phyloP scores from a whole-genome alignment of 257 asterid genomes.

The Nicotiana noctiflora region DNA sequence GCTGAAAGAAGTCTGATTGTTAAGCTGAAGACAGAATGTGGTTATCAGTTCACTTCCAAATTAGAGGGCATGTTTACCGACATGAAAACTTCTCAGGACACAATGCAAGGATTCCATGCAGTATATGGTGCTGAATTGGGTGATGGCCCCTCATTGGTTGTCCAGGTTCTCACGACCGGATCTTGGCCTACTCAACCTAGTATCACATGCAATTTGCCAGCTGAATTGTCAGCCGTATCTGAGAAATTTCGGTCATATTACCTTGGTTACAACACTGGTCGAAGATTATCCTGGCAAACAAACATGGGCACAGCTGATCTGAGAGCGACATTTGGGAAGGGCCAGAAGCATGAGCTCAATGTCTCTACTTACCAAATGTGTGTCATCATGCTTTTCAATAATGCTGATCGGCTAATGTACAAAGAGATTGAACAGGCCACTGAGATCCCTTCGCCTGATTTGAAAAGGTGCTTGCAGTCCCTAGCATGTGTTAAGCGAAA shows the following conservation, averaged over 20 bases:
- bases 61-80: conserved; percentile 92
- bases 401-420: conserved; percentile 51
- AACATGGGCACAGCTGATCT: conserved; percentile 90
- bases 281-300: conserved; percentile 81
- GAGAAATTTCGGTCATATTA: conserved; percentile 72
- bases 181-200: conserved; percentile 88
- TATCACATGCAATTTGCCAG: conserved; percentile 61
- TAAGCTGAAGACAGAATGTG: conserved; percentile 85
- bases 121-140: conserved; percentile 51
- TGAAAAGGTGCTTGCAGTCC: conserved; percentile 79
- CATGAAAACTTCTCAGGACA: conserved; percentile 89
- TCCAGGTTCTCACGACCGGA: conserved; percentile 79
- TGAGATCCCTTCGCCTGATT: conserved; percentile 66
- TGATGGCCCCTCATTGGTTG: conserved; percentile 60
- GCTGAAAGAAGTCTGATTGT: conserved; percentile 84
- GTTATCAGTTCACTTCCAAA: conserved; percentile 81
- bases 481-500: conserved; percentile 83
- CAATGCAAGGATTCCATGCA: conserved; percentile 75
- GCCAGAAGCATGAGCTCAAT: conserved; percentile 78
- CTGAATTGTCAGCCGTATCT: conserved; percentile 58
- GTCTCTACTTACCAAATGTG: conserved; percentile 93
- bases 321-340: conserved; percentile 67
- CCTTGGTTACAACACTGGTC: conserved; percentile 83
- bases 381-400: conserved; percentile 74
- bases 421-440: conserved; percentile 80